phyloP scores from a whole-genome alignment of 352 stramenopile genomes.

The Phytopythium litorale region DNA sequence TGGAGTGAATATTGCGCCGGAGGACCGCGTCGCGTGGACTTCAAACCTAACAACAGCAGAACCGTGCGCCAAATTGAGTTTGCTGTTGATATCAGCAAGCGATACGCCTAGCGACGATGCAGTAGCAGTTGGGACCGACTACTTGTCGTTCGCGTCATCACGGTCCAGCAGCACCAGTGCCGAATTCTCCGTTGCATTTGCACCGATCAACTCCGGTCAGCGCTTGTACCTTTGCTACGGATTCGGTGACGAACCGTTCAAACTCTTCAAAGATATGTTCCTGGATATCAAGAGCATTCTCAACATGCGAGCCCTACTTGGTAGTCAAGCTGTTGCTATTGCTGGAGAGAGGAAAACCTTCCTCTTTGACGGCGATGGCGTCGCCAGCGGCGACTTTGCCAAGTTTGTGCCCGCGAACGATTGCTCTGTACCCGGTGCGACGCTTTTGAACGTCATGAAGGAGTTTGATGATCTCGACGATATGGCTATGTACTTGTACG shows the following conservation, averaged over 20 bases:
- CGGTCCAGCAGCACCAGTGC: constrained; percentile 4
- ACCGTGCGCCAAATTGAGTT: constrained; percentile 24
- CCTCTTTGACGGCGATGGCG: constrained; percentile 59
- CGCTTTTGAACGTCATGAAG: constrained; percentile 51
- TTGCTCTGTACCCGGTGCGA: constrained; percentile 35
- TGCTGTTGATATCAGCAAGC: background rate
- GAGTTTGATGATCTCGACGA: constrained; percentile 59
- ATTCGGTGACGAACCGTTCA: constrained; percentile 50
- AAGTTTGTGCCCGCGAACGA: constrained; percentile 51
- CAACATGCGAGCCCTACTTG: constrained; percentile 43
- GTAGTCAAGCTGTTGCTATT: constrained; percentile 36
- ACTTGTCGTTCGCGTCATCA: constrained; percentile 33
- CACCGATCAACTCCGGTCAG: constrained; percentile 42
- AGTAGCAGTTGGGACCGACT: constrained; percentile 27
- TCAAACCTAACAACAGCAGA: constrained; percentile 11
- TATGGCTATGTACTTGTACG: constrained; percentile 73
- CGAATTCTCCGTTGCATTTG: constrained; percentile 35
- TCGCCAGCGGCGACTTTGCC: constrained; percentile 46
- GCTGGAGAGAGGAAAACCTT: constrained; percentile 51
- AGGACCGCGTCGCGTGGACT: constrained; percentile 56
- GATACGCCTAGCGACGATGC: background rate
- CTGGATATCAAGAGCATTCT: constrained; percentile 59
- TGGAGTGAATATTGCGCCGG: constrained; percentile 38
- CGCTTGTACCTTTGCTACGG: constrained; percentile 65
- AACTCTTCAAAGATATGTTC: constrained; percentile 40